phyloP scores from a whole-genome alignment of 2,329 filamentous ascomycete species.

The Rhynchosporium secalis region DNA sequence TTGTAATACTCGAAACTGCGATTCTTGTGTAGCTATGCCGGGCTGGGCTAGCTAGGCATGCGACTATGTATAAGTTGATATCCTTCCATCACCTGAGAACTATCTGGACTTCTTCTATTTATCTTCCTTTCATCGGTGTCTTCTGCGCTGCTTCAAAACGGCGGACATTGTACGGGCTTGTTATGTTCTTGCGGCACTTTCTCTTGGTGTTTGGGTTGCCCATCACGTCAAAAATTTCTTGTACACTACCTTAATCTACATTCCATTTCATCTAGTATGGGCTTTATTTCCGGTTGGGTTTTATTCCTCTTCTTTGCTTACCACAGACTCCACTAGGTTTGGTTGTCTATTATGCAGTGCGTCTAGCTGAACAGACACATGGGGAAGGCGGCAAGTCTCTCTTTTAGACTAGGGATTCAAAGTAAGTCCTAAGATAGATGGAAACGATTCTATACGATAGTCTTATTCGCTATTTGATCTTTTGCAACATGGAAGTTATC shows the following conservation, averaged over 20 bases:
- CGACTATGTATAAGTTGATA: constrained; percentile 2
- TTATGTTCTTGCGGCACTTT: constrained; percentile 1
- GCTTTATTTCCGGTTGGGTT: constrained; percentile 21
- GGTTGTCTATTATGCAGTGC: background rate
- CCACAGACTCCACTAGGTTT: constrained; percentile 23
- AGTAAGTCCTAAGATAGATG: constrained; percentile 20
- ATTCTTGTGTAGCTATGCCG: background rate
- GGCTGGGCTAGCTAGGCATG: background rate
- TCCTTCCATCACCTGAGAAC: background rate
- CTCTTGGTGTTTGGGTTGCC: background rate
- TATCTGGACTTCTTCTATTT: background rate
- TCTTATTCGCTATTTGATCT: constrained; percentile 24
- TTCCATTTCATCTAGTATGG: constrained; percentile 21
- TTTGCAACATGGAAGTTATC: constrained; percentile 25
- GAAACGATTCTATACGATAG: constrained; percentile 25
- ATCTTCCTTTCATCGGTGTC: background rate
- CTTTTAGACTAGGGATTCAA: constrained; percentile 12
- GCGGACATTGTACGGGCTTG: background rate
- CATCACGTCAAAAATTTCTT: constrained; percentile 4
- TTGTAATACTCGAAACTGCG: background rate
- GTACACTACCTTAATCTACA: constrained; percentile 10
- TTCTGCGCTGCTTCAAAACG: background rate
- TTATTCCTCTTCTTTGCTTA: constrained; percentile 22
- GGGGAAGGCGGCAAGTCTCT: constrained; percentile 16
- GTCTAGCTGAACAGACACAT: constrained; percentile 4